A percentile compares a stretch with the other conserved stretches of the same genome.
Conservation (phyloP, 805 yeast species). For the Kazachstania africana region DNA sequence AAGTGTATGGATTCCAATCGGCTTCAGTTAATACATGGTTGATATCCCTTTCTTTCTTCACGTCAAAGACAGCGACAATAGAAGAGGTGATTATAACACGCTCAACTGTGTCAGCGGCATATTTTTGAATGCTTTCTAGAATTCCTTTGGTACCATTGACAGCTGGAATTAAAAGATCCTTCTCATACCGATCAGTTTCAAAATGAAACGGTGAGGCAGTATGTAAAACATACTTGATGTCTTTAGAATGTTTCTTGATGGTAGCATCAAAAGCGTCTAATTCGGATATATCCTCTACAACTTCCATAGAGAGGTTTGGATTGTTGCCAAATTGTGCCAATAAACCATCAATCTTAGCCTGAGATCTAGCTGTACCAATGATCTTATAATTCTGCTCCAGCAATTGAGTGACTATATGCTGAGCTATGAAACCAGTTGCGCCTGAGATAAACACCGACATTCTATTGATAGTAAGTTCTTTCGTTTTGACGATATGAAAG, state of each 20-base stretch:
- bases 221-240: conserved; percentile 43
- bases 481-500: too few relatives aligned
- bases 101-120: conserved; percentile 31
- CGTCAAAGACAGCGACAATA: conserved; percentile 33
- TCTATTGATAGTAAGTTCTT: too few relatives aligned
- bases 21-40: conserved; percentile 31
- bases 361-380: conserved; percentile 41
- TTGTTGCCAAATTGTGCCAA: conserved; percentile 21
- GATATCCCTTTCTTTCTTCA: conserved; percentile 26
- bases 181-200: conserved; percentile 33
- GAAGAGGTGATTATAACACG: conserved; percentile 44
- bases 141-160: conserved; percentile 42
- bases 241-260: conserved; percentile 33
- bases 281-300: conserved; percentile 27
- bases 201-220: conserved; percentile 50
- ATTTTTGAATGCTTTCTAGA: conserved; percentile 35
- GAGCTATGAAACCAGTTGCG: conserved; percentile 45
- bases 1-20: conserved; percentile 41
- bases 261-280: conserved; percentile 37
- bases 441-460: conserved; percentile 38
- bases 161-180: conserved; percentile 45
- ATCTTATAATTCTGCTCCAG: conserved; percentile 31
- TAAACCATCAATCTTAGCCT: conserved; percentile 32
- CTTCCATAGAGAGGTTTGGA: conserved; percentile 19
- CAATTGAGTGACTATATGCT: conserved; percentile 33